Base-by-base conservation (phyloP, 768 basidiomycete genomes). In the Leccinum uliginosum region DNA sequence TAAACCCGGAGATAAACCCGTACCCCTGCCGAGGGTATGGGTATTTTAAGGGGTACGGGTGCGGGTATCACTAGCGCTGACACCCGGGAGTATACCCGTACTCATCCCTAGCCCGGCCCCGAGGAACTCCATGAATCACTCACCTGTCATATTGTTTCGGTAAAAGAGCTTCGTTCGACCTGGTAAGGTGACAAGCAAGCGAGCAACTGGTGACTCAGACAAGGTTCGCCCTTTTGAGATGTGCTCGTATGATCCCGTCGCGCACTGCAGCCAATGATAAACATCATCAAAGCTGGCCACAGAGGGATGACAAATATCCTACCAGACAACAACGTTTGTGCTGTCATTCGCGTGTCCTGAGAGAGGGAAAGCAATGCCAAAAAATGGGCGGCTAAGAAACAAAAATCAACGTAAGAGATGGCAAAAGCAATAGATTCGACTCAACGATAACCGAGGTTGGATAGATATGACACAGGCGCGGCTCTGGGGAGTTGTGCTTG, bases 371-470 rank as follows among this genome's bases (percentile, higher is more conserved):
- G 32, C 9, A 3, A 29, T 29, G 29, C 29, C 11, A 32, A 15
- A 34, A 15, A 15, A 0, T 9, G 4, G 3, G 34, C 5, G 34
- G 34, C 34, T 4, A 34, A 32, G 34, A 34, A 34, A 15, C 40
- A 43, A 43, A 21, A 8, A 21, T 43, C 40, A 43, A 14, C 40
- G 40, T 5, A n/a, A 21, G n/a, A 4, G 40, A 15, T 17, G 17
- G 49, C 11, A 1, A 45, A 12, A 23, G n/a, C 48, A 50, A 27
- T 32, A 3, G 21, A 38, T 53, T 56, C 27, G 48, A 75, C 79
- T 59, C 68, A 71, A 86, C 87, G 54, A 85, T 84, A 8, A 85
- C 85, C 34, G 86, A 85, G 1, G 87, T 90, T 3, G 83, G 73
- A 63, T 85, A 86, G 32, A 84, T 83, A 67, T 87, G 87, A 34